Evolutionary conservation across 2,329 filamentous ascomycete genomes (phyloP), one percentile per base, ranked within the genome.

Genomic region (Xylariaceae sp.): DNA sequence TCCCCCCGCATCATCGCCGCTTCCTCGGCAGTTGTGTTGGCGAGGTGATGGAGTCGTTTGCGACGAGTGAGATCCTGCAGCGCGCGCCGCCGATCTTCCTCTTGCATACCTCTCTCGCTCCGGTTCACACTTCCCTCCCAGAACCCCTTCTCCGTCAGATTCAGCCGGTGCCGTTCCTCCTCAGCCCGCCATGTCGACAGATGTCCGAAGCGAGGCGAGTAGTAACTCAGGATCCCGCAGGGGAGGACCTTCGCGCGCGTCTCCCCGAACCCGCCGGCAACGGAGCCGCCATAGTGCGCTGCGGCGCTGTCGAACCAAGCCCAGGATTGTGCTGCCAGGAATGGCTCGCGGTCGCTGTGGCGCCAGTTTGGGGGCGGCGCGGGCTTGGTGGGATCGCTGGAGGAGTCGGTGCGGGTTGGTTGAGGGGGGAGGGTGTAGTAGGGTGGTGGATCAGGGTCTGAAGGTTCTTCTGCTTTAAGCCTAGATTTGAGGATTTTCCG

Each of bases 171-270:
- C 32, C 52, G 58, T 48, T 75, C 72, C 17, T 58, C 53, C 5
- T 48, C 34, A 1, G 61, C 57, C 20, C 70, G 60, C 3, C 60
- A 54, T 33, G 52, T 41, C 6, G 55, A 56, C 40, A 68, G 62
- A 23, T 62, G 57, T 3, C 41, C 42, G 25, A 70, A 65, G 10
- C 48, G 54, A 2, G 63, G 62, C 36, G 71, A 65, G 49, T 75
- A 75, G 57, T 72, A 76, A 45, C 64, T 73, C 40, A 73, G 54
- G 33, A 75, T 59, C 1, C 69, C 69, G 50, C 72, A 75, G 19
- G 57, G 58, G n/a, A 67, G 56, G 2, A 69, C 53, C 43, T 60
- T 65, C 1, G 71, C 65, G 16, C 72, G 58, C 14, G 61, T 56
- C 54, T 76, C 74, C 11, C 72, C 72, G 4, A 54, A 53, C 2